Percentiles rank a stretch among this genome's conserved stretches.
Conservation (phyloP, 176 grass and related monocot genomes). For the Hsuehochloa calcarea region DNA sequence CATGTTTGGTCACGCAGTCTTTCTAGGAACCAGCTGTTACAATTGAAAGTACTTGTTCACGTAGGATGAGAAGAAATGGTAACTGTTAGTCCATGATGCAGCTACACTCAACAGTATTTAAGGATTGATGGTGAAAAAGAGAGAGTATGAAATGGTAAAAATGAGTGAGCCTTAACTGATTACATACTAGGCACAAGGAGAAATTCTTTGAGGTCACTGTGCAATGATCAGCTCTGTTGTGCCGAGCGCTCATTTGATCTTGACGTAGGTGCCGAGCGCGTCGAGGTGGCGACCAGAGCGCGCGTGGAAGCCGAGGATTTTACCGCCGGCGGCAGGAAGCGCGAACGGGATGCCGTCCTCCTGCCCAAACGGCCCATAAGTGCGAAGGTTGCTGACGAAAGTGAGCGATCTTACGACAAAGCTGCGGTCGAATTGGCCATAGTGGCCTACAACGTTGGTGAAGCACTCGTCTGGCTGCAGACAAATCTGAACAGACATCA, state of each 20-base stretch:
- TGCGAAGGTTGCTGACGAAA: constrained; percentile 28
- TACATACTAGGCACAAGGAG: background rate
- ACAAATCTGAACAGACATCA: constrained; percentile 25
- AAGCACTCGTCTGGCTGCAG: constrained; percentile 43
- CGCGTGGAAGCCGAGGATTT: constrained; percentile 57
- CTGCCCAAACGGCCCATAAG: constrained; percentile 47
- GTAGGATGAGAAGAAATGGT: background rate
- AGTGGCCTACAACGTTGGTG: constrained; percentile 28
- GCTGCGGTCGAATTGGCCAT: constrained; percentile 21
- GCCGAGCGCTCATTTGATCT: background rate
- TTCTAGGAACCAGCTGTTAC: background rate
- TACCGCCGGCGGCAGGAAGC: constrained; percentile 33
- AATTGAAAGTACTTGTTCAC: background rate
- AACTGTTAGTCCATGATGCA: background rate
- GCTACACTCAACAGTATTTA: background rate
- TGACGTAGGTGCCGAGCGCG: constrained; percentile 50
- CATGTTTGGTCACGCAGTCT: background rate
- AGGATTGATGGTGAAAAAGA: background rate
- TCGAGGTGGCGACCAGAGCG: constrained; percentile 46
- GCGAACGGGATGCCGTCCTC: constrained; percentile 43
- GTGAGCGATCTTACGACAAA: constrained; percentile 37
- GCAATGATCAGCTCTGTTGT: background rate
- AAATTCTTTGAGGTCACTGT: background rate
- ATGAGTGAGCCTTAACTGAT: background rate
- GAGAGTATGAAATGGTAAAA: background rate